A percentile compares a stretch with the other conserved stretches of the same genome.
Evolutionary conservation across 225 moss, liverwort and hornwort species (phyloP).

Genomic region (Pseudoscleropodium purum): DNA sequence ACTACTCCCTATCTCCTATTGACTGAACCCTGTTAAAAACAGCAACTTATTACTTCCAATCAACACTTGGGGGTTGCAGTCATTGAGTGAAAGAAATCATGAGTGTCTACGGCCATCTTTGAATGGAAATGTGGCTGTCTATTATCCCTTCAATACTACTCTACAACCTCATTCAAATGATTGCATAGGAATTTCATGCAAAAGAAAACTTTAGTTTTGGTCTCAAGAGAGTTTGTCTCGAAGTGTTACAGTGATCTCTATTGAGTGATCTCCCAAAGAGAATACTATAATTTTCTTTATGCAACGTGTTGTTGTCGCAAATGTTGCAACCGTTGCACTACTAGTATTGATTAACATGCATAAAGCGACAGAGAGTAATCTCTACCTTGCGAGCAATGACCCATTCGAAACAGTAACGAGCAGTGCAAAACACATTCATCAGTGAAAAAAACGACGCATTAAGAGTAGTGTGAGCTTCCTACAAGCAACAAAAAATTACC

Average conservation of each 20-base stretch:
- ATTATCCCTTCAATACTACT: not conserved
- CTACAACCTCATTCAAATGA: not conserved
- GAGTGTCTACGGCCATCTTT: not conserved
- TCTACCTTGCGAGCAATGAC: not conserved
- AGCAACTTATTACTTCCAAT: not conserved
- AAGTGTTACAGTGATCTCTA: too few species aligned
- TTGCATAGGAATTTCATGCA: not conserved
- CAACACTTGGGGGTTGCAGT: not conserved
- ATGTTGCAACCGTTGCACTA: too few species aligned
- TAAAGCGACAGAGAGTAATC: not conserved
- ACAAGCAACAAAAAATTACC: not conserved
- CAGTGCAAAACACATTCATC: not conserved
- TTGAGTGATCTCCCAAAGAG: not conserved
- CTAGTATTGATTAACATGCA: not conserved
- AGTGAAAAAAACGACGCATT: not conserved
- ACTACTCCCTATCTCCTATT: not conserved
- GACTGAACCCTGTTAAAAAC: not conserved
- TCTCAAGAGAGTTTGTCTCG: not conserved
- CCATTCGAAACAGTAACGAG: not conserved
- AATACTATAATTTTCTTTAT: not conserved
- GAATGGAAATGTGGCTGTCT: not conserved
- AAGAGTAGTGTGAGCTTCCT: not conserved
- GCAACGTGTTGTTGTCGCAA: not conserved
- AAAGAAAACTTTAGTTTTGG: not conserved
- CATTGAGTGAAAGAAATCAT: not conserved